Evolutionary conservation across 1,139 yeast genomes (phyloP).

Genomic region (Hanseniaspora sp.): DNA sequence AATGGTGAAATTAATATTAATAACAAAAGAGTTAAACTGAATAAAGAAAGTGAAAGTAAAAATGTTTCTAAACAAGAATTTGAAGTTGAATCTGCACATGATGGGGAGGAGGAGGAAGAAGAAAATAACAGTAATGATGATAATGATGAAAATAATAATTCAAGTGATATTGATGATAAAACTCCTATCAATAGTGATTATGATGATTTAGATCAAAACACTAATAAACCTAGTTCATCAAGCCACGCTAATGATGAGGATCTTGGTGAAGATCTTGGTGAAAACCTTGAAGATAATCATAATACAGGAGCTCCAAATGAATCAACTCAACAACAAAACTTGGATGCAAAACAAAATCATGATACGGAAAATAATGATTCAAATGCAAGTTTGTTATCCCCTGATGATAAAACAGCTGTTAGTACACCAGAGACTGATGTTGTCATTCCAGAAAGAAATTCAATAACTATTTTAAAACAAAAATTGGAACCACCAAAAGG

Average conservation of each 20-base stretch:
- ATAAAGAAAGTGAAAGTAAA: conserved; percentile 14
- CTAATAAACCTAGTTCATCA: conserved; percentile 22
- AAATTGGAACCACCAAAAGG: conserved; percentile 6
- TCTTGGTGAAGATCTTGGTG: conserved; percentile 21
- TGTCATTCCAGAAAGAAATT: conserved; percentile 26
- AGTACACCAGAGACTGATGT: conserved; percentile 41
- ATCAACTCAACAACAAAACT: conserved; percentile 19
- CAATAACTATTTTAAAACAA: not conserved
- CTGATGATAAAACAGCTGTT: conserved; percentile 27
- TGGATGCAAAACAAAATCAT: conserved; percentile 23
- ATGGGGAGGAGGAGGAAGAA: conserved; percentile 22
- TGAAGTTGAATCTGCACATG: conserved; percentile 29
- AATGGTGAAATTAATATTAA: conserved; percentile 16
- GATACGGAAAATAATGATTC: conserved; percentile 23
- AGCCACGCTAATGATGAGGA: conserved; percentile 17
- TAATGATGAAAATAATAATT: not conserved
- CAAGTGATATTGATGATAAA: not conserved
- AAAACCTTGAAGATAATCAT: conserved; percentile 13
- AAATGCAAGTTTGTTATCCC: conserved; percentile 24
- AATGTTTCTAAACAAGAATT: conserved; percentile 20
- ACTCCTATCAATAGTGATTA: conserved; percentile 3
- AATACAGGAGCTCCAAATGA: conserved; percentile 20
- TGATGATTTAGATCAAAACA: conserved; percentile 17
- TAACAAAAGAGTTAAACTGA: not conserved
- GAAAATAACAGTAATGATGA: conserved; percentile 15